These are phyloP conservation scores for Alternaria ventricosa DNA, from an alignment of 2,329 filamentous ascomycete genomes.

Conservation along the genomic window DNA sequence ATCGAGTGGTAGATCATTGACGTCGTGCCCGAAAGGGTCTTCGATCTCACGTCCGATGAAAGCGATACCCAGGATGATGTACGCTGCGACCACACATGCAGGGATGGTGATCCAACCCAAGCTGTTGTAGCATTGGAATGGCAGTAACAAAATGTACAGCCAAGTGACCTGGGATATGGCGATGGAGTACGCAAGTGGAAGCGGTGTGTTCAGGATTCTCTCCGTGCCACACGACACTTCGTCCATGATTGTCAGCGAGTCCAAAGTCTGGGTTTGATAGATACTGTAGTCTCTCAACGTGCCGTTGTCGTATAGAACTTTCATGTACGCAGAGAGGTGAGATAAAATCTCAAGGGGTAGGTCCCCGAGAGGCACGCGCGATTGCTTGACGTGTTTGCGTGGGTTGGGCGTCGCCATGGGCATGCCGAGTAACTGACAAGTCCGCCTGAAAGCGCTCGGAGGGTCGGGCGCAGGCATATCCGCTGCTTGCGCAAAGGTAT, in stretches of 20 bases:
- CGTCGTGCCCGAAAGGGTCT: constrained; percentile 83
- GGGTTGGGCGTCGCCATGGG: constrained; percentile 79
- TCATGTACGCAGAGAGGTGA: constrained; percentile 71
- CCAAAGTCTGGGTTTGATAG: constrained; percentile 66
- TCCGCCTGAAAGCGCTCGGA: constrained; percentile 58
- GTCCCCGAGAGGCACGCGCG: constrained; percentile 75
- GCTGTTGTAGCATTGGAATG: constrained; percentile 73
- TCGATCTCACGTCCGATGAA: constrained; percentile 82
- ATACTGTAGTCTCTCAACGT: constrained; percentile 61
- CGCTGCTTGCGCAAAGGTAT: constrained; percentile 71
- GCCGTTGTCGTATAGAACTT: constrained; percentile 63
- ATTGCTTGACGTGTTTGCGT: constrained; percentile 75
- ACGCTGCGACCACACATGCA: constrained; percentile 71
- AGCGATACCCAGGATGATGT: constrained; percentile 81
- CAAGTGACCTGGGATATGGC: constrained; percentile 85
- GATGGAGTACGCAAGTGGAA: constrained; percentile 82
- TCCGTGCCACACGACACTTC: constrained; percentile 76
- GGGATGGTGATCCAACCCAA: constrained; percentile 79
- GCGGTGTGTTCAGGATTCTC: constrained; percentile 78
- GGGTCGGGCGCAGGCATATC: constrained; percentile 40
- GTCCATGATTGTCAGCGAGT: constrained; percentile 68
- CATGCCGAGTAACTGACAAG: constrained; percentile 75
- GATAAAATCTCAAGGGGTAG: constrained; percentile 79
- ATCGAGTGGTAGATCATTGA: constrained; percentile 72
- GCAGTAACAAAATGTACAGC: constrained; percentile 79